phyloP scores from a whole-genome alignment of 164 flowering plant genomes.

The Tinospora cordifolia region DNA sequence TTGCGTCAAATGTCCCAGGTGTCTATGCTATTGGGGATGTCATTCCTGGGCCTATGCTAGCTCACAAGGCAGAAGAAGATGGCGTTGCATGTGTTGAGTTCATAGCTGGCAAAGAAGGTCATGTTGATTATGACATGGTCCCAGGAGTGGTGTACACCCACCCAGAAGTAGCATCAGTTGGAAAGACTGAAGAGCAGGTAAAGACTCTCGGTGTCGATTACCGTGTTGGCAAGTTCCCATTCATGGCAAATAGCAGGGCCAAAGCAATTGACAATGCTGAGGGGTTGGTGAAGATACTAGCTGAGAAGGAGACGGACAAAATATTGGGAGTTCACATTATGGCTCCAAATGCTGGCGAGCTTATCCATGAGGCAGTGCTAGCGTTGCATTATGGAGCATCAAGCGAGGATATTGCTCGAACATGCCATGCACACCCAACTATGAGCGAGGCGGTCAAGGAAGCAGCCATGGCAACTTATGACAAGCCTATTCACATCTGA shows the following conservation, averaged over 20 bases:
- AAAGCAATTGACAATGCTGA: constrained; percentile 91
- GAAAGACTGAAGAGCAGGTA: constrained; percentile 89
- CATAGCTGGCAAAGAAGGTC: constrained; percentile 79
- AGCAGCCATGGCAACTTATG: constrained; percentile 97
- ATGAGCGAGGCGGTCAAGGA: constrained; percentile 95
- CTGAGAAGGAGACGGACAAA: constrained; percentile 80
- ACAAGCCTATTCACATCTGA: constrained; percentile 87
- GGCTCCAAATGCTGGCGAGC: constrained; percentile 90
- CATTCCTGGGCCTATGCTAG: constrained; percentile 88
- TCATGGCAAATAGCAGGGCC: constrained; percentile 86
- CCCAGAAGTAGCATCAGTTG: constrained; percentile 93
- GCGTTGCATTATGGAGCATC: constrained; percentile 86
- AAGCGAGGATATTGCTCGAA: constrained; percentile 88
- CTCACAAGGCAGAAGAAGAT: constrained; percentile 94
- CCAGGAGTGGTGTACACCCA: constrained; percentile 92
- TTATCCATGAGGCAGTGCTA: constrained; percentile 79
- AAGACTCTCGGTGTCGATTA: constrained; percentile 57
- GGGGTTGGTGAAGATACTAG: constrained; percentile 78
- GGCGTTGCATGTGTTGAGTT: constrained; percentile 89
- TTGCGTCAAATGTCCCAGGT: constrained; percentile 55
- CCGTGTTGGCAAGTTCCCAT: constrained; percentile 82
- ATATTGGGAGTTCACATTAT: constrained; percentile 86
- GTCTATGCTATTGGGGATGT: constrained; percentile 88
- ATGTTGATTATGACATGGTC: constrained; percentile 82
- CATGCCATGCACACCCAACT: constrained; percentile 95